These are phyloP conservation scores for Leptomonas seymouri DNA, from an alignment of 208 protist genomes.

Conservation along the genomic window DNA sequence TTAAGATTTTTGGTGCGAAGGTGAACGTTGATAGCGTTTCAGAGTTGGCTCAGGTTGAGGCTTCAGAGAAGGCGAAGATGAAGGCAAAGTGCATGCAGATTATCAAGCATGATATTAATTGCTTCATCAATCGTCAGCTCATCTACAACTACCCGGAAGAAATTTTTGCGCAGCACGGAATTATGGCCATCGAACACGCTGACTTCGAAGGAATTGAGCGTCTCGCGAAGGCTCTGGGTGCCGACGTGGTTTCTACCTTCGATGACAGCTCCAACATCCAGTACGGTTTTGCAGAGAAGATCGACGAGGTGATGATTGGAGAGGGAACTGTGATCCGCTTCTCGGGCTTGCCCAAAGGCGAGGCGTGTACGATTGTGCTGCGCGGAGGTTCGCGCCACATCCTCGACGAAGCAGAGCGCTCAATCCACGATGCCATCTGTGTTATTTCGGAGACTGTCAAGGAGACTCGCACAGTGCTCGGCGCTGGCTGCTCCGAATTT, in stretches of 20 bases:
- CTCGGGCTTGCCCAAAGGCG: constrained; percentile 93
- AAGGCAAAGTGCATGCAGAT: constrained; percentile 97
- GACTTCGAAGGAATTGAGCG: constrained; percentile 99
- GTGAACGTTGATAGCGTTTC: constrained; percentile 95
- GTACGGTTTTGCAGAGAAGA: constrained; percentile 95
- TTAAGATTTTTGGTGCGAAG: constrained; percentile 98
- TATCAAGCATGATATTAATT: constrained; percentile 96
- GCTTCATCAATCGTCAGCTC: constrained; percentile 99
- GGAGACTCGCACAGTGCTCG: constrained; percentile 96
- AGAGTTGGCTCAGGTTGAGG: constrained; percentile 98
- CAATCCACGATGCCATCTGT: constrained; percentile 99
- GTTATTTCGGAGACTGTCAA: constrained; percentile 98
- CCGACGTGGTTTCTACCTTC: constrained; percentile 99
- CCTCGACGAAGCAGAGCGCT: constrained; percentile 99
- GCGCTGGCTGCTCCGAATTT: constrained; percentile 99
- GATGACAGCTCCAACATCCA: constrained; percentile 96
- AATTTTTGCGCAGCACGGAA: constrained; percentile 96
- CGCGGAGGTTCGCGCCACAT: constrained; percentile 98
- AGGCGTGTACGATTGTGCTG: constrained; percentile 99
- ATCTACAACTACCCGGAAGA: constrained; percentile 99
- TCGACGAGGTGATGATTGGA: constrained; percentile 99
- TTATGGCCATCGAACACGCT: constrained; percentile 99
- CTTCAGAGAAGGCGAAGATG: constrained; percentile 97
- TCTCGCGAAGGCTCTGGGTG: constrained; percentile 95
- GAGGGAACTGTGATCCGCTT: constrained; percentile 99